Evolutionary conservation across 108 stramenopile species (phyloP), one percentile per base, ranked within the genome.

Genomic region (Discostella pseudostelligera): DNA sequence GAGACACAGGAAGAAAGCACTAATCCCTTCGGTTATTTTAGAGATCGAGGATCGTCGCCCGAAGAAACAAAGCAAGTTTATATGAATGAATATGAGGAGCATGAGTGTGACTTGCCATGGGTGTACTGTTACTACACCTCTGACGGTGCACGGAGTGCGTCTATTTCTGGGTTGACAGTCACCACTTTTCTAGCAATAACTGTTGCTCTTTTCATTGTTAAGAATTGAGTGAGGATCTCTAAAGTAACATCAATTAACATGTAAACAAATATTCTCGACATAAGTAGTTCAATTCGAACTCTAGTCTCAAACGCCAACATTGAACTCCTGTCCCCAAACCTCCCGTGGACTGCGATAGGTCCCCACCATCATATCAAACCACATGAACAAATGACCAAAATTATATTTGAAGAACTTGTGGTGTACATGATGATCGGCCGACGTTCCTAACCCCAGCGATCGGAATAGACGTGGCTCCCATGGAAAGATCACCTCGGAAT

Each of bases 371-470:
- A 67, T 62, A 86, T 97, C 97, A 70, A 86, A 95, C 91, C 93
- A 94, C 86, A 93, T 92, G 81, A 96, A 95, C 60, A 94, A 83
- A 78, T 98, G 97, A 21, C 97, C 96, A 69, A 83, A 96, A 73
- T 98, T 98, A 68, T 82, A 95, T 59, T 87, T 89, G 87, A 96
- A 98, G 67, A 95, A 76, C 56, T 85, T 90, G 70, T 98, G 97
- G 78, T 98, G 97, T n/a, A 95, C 92, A 69, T 94, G 92, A 84
- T 98, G 97, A 76, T 96, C 93, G 8, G 83, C 91, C 8, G 92
- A 79, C 24, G 96, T 96, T 0, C 96, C 96, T 43, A 96, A 81
- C 10, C 93, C 93, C 24, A 94, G 40, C 5, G 5, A 24, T 4
- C 85, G 85, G 76, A 95, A 95, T 16, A 87, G 0, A 4, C 32